phyloP scores from a whole-genome alignment of 257 asterid species.

The Penstemon davidsonii region DNA sequence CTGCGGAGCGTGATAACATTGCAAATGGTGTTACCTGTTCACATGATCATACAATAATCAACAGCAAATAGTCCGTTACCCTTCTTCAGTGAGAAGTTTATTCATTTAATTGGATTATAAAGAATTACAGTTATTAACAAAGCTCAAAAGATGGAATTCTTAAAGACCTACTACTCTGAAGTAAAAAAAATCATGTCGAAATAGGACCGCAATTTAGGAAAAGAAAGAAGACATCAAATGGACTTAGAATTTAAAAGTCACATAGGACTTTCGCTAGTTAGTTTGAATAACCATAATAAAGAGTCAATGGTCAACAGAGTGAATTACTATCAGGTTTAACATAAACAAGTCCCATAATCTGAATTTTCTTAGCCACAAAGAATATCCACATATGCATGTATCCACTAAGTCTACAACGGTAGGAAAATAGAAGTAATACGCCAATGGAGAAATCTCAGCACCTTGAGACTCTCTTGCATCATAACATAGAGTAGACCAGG shows the following conservation, averaged over 20 bases:
- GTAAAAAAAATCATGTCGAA: no score
- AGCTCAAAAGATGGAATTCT: background rate
- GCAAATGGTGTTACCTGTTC: constrained; percentile 94
- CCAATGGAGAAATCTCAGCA: constrained; percentile 25
- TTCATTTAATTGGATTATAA: background rate
- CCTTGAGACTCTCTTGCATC: constrained; percentile 98
- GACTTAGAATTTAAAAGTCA: no score
- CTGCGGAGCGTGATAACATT: constrained; percentile 89
- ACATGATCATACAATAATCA: constrained; percentile 24
- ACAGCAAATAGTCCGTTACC: background rate
- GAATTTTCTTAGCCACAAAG: background rate
- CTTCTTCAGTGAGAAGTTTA: background rate
- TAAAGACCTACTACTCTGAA: no score
- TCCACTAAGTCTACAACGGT: background rate
- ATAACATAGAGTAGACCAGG: constrained; percentile 89
- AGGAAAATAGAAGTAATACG: background rate
- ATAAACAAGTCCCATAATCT: background rate
- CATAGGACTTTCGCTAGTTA: no score
- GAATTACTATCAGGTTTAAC: background rate
- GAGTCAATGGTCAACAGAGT: background rate
- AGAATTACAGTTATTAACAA: background rate
- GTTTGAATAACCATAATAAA: no score
- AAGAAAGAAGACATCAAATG: no score
- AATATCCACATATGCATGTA: background rate
- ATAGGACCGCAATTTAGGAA: no score